Base-by-base conservation (phyloP, 352 stramenopile species). In the Globisporangium alternatum region DNA sequence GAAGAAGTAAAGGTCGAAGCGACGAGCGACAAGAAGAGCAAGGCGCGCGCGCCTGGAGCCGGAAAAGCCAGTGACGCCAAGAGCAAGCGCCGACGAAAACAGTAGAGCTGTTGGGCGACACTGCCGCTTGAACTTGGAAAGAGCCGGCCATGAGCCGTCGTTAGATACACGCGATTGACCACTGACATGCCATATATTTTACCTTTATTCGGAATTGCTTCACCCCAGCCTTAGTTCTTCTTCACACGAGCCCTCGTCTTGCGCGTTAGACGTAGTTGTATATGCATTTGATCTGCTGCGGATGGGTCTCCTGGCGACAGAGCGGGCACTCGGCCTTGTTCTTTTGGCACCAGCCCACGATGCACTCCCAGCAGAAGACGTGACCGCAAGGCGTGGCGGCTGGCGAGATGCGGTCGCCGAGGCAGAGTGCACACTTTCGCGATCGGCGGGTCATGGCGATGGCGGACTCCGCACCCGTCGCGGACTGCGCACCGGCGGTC, bases 311-410 rank as follows among this genome's bases (percentile, higher is more conserved):
- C 65, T 97, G 89, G 17, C 90, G 82, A 58, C 90, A 97, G 8
- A 97, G 78, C 47, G 90, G 90, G 63, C 90, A 97, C 67, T 97
- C 89, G 41, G 88, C 78, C 60, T 96, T 95, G 75, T 95, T 93
- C 65, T 94, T 96, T 60, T 97, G 87, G 65, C 90, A 97, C 90
- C 90, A 97, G 13, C 88, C 86, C n/a, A 97, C 85, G 64, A 97
- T 96, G 60, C 90, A 97, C 28, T 96, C 87, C 90, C 90, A 97
- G 69, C 90, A 97, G 75, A 97, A 97, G 31, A 97, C 76, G 65
- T 97, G 90, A 30, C 90, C 90, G 51, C 90, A 97, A 0, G 89
- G 90, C 19, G 90, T 97, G 12, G 82, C 85, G 13, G 88, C 79
- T 10, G 88, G 83, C 17, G 85, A 76, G 63, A 80, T 75, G 57